phyloP scores from a whole-genome alignment of 2,329 filamentous ascomycete genomes.

The Exophiala sp. region DNA sequence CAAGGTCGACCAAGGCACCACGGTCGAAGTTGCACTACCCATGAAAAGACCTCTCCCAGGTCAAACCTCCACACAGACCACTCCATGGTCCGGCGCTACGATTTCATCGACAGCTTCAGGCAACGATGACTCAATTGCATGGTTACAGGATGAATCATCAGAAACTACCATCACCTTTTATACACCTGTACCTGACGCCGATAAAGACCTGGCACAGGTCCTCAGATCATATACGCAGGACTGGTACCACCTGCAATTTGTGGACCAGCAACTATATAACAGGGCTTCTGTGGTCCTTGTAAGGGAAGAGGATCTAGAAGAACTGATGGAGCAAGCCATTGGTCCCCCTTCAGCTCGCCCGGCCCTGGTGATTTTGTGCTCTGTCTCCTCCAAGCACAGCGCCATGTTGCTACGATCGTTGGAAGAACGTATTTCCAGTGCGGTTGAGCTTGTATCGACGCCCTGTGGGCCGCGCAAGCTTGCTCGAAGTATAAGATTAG shows the following conservation, averaged over 20 bases:
- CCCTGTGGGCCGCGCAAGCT: conserved; percentile 21
- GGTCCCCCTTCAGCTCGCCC: conserved; percentile 8
- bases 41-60: conserved; percentile 16
- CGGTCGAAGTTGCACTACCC: conserved; percentile 16
- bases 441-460: conserved; percentile 17
- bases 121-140: conserved; percentile 7
- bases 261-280: conserved; percentile 9
- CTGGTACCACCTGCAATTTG: conserved; percentile 15
- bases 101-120: conserved; percentile 9
- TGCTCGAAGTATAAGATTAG: conserved; percentile 13
- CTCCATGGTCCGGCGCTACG: conserved; percentile 12
- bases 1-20: conserved; percentile 17
- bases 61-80: conserved; percentile 13
- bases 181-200: neutral
- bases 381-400: conserved; percentile 14
- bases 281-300: conserved; percentile 14
- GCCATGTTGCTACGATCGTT: conserved; percentile 10
- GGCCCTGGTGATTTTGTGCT: conserved; percentile 15
- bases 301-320: conserved; percentile 14
- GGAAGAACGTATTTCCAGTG: conserved; percentile 15
- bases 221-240: conserved; percentile 11
- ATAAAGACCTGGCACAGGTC: conserved; percentile 2
- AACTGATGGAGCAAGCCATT: conserved; percentile 5
- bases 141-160: conserved; percentile 6
- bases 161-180: conserved; percentile 11